phyloP scores from a whole-genome alignment of 352 stramenopile genomes.

The Phytophthora citrophthora region DNA sequence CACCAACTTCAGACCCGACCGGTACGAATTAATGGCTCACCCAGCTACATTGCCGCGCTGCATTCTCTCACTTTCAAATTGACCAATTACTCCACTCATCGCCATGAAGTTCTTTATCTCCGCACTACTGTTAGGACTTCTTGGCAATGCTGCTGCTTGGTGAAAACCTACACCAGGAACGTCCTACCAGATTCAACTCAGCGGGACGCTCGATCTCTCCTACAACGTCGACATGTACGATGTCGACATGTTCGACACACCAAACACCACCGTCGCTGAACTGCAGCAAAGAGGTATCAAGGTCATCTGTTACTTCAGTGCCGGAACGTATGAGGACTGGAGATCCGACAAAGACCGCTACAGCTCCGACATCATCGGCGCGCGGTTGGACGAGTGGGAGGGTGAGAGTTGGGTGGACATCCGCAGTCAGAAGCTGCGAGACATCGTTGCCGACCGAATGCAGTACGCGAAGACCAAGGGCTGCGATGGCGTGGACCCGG shows the following conservation, averaged over 20 bases:
- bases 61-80: conserved; percentile 13
- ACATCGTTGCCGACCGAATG: conserved; percentile 54
- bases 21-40: conserved; percentile 2
- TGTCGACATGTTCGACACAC: conserved; percentile 50
- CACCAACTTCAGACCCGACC: conserved; percentile 14
- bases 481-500: conserved; percentile 61
- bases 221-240: conserved; percentile 45
- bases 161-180: conserved; percentile 46
- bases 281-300: conserved; percentile 37
- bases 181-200: conserved; percentile 51
- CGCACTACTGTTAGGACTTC: conserved; percentile 4
- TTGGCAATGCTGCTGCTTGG: conserved; percentile 14
- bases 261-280: conserved; percentile 30
- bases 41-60: background rate
- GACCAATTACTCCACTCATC: background rate
- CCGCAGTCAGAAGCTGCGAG: conserved; percentile 33
- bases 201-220: conserved; percentile 35
- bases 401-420: conserved; percentile 53
- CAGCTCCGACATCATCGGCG: conserved; percentile 42
- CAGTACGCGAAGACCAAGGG: conserved; percentile 50
- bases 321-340: conserved; percentile 61
- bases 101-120: conserved; percentile 7
- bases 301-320: conserved; percentile 70
- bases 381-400: conserved; percentile 36
- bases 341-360: conserved; percentile 48